Conservation (phyloP, 1,284 basidiomycete genomes). For the Boletellus sp. region DNA sequence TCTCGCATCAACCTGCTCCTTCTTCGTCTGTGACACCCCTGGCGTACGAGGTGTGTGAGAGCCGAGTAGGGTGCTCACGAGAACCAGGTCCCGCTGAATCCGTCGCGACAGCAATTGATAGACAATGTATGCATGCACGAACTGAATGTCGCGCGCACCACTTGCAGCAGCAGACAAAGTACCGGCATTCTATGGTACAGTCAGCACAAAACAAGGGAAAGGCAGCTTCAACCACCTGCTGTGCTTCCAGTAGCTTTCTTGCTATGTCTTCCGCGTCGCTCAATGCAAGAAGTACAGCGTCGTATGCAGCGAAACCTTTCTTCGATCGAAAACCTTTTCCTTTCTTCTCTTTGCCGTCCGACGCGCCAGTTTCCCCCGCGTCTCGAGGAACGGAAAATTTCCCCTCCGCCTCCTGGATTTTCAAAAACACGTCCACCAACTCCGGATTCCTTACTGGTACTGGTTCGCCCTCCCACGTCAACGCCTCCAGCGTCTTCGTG, state of each 20-base stretch:
- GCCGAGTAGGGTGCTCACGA: slow-evolving; percentile 62
- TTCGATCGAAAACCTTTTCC: slow-evolving; percentile 53
- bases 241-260: slow-evolving; percentile 73
- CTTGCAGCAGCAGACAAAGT: slow-evolving; percentile 29
- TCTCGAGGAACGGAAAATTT: slow-evolving; percentile 40
- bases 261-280: slow-evolving; percentile 87
- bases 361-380: slow-evolving; percentile 20
- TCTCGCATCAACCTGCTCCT: slow-evolving; percentile 57
- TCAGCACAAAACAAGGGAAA: slow-evolving; percentile 5
- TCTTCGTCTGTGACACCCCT: slow-evolving; percentile 41
- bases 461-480: slow-evolving; percentile 80
- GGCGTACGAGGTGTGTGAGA: slow-evolving; percentile 34
- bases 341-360: slow-evolving; percentile 35
- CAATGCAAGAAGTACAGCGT: slow-evolving; percentile 75
- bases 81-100: slow-evolving; percentile 84
- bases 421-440: slow-evolving; percentile 82
- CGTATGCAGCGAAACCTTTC: slow-evolving; percentile 76
- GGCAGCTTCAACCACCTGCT: slow-evolving; percentile 52
- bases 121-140: slow-evolving; percentile 82
- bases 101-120: slow-evolving; percentile 84
- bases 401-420: slow-evolving; percentile 76
- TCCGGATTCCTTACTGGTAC: slow-evolving; percentile 90
- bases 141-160: slow-evolving; percentile 68
- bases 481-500: slow-evolving; percentile 52
- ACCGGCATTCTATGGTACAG: slow-evolving; percentile 16